Evolutionary conservation across 306 rosid species (phyloP), one percentile per base, ranked within the genome.

Genomic region (Vigna hirtella): DNA sequence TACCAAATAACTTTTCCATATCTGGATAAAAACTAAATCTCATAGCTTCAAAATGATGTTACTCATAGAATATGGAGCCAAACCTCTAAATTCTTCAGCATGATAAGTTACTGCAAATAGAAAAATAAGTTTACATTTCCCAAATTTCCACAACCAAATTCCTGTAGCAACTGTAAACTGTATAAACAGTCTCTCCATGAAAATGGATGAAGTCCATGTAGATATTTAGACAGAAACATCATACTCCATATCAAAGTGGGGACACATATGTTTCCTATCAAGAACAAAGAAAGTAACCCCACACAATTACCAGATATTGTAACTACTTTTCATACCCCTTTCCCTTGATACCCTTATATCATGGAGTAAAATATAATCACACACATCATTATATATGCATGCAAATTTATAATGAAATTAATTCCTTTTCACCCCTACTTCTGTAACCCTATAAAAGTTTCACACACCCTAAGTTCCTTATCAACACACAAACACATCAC

Each of bases 161-260:
- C 20, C 18, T 14, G 20, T 17, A 61, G 20, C 40, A 18, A 28
- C 28, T 26, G 9, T 40, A 28, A 59, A n/a, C 24, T 59, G 3
- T 13, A 26, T 58, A 4, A 59, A 59, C 58, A 52, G 22, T 5
- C 2, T 26, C 22, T 13, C 67, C 12, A 32, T 32, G 67, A 62
- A 42, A 34, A 50, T 15, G 40, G 17, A 36, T 52, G 5, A 76
- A 65, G 17, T 22, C 40, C 24, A 56, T 20, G 5, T 73, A 38
- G 56, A 24, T 73, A 65, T 50, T 32, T 36, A 63, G 63, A 63
- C 58, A 66, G 57, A 66, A 55, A 17, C 58, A 66, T 77, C 81
- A 38, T 65, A 52, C 47, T 66, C 74, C 66, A 77, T 43, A 77
- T 63, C 78, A 82, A 34, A 63, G 79, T 71, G 64, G 82, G 82